Conservation (phyloP, 768 basidiomycete genomes). For the Podaxis sp. region DNA sequence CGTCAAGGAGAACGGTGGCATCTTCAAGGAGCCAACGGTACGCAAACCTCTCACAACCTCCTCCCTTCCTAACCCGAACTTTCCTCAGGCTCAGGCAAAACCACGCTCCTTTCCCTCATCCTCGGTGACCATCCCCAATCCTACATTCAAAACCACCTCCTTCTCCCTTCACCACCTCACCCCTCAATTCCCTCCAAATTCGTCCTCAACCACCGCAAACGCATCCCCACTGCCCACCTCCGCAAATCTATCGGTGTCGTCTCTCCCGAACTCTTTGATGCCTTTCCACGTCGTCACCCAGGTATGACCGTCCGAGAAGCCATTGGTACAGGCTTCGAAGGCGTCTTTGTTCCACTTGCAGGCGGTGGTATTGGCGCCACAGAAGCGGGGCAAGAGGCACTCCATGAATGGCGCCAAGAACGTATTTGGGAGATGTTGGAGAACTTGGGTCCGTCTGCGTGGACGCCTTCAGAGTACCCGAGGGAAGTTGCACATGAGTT, state of each 20-base stretch:
- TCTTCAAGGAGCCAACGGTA: constrained; percentile 86
- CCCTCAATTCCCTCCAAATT: constrained; percentile 48
- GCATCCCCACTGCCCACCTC: constrained; percentile 67
- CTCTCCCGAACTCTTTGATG: constrained; percentile 88
- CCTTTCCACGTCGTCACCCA: constrained; percentile 74
- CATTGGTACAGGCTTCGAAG: constrained; percentile 86
- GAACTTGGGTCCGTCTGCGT: constrained; percentile 60
- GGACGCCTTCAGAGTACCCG: constrained; percentile 26
- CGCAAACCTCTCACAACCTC: not conserved
- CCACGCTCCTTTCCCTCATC: constrained; percentile 85
- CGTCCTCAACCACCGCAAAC: constrained; percentile 61
- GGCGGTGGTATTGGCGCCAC: constrained; percentile 48
- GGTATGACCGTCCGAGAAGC: constrained; percentile 75
- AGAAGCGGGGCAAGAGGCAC: constrained; percentile 22
- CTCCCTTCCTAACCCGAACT: not conserved
- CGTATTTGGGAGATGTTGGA: constrained; percentile 57
- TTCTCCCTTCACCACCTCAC: constrained; percentile 32
- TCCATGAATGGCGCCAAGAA: constrained; percentile 34
- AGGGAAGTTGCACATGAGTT: constrained; percentile 30
- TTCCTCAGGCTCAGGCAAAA: constrained; percentile 86
- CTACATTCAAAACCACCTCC: constrained; percentile 63
- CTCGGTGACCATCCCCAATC: constrained; percentile 97
- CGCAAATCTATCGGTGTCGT: constrained; percentile 73
- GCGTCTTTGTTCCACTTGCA: constrained; percentile 62
- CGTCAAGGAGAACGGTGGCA: constrained; percentile 86